These are phyloP conservation scores for Plasmodium yoelii DNA, from an alignment of 169 alveolate species.

Conservation along the genomic window DNA sequence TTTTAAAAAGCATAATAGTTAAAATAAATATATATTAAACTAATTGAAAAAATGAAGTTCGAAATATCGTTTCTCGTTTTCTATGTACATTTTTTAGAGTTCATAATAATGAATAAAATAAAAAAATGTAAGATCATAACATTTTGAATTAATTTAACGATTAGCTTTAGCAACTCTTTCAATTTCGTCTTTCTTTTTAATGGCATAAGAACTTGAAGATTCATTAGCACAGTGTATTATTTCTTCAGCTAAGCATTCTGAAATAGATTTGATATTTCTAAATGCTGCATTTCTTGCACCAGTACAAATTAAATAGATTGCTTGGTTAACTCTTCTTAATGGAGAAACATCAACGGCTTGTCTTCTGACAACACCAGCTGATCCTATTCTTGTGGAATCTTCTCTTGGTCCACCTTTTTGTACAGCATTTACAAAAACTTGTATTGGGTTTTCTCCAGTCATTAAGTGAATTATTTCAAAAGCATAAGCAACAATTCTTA, in stretches of 20 bases:
- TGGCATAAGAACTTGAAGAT: constrained; percentile 97
- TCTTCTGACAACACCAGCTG: constrained; percentile 99
- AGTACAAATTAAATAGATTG: constrained; percentile 97
- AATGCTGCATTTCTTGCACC: constrained; percentile 98
- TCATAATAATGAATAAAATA: too few relatives aligned
- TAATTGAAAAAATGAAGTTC: too few relatives aligned
- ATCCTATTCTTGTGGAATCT: constrained; percentile 99
- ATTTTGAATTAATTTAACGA: constrained; percentile 89
- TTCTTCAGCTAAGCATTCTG: constrained; percentile 99
- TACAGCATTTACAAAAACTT: constrained; percentile 97
- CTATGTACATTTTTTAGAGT: too few relatives aligned
- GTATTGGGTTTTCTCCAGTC: constrained; percentile 98
- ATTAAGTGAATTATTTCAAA: constrained; percentile 97
- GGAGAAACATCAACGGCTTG: constrained; percentile 99
- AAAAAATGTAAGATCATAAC: neutral
- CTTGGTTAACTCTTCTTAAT: constrained; percentile 99
- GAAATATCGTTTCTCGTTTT: too few relatives aligned
- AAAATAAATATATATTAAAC: too few relatives aligned
- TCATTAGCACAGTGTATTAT: constrained; percentile 98
- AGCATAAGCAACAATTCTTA: constrained; percentile 98
- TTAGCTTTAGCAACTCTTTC: constrained; percentile 99
- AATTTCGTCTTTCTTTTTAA: constrained; percentile 99
- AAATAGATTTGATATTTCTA: constrained; percentile 98
- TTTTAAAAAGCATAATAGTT: too few relatives aligned
- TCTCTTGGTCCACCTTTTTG: constrained; percentile 99